A percentile compares a stretch with the other conserved stretches of the same genome.
These are phyloP conservation scores for Scleromitrula shiraiana DNA, from an alignment of 2,329 filamentous ascomycete species.

Conservation along the genomic window DNA sequence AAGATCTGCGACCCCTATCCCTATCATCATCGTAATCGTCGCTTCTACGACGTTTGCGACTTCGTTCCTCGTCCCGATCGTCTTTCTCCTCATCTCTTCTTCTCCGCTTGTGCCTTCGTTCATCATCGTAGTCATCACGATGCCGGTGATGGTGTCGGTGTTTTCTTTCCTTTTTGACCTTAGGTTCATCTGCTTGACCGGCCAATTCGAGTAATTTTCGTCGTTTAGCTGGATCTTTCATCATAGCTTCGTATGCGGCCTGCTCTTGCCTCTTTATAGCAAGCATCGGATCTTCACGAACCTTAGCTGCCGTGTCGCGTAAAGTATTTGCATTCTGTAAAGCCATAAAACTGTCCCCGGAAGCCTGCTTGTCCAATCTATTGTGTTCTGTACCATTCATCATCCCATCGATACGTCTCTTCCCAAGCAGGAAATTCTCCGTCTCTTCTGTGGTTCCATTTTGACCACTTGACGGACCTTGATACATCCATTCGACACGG, in stretches of 20 bases:
- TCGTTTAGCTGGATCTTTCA: constrained; percentile 65
- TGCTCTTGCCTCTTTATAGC: constrained; percentile 92
- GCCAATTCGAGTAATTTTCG: constrained; percentile 58
- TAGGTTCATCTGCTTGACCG: constrained; percentile 43
- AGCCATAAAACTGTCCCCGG: constrained; percentile 51
- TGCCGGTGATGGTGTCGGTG: constrained; percentile 35
- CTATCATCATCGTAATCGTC: constrained; percentile 26
- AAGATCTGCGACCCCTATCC: constrained; percentile 18
- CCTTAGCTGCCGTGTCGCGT: constrained; percentile 76
- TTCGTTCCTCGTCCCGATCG: constrained; percentile 33
- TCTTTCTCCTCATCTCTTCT: constrained; percentile 27
- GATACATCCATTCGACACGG: constrained; percentile 98
- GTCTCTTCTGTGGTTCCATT: constrained; percentile 77
- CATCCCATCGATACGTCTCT: constrained; percentile 82
- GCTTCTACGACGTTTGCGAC: constrained; percentile 37
- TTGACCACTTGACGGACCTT: constrained; percentile 71
- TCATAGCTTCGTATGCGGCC: constrained; percentile 69
- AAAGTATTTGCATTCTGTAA: constrained; percentile 63
- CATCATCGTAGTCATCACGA: constrained; percentile 28
- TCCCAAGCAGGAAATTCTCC: constrained; percentile 88
- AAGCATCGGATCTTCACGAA: constrained; percentile 82
- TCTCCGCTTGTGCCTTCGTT: constrained; percentile 39
- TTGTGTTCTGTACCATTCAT: constrained; percentile 75
- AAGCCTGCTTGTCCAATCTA: constrained; percentile 68
- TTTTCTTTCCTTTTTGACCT: constrained; percentile 39